Conservation (phyloP, 495 filamentous ascomycete genomes). For the Podospora anserina region DNA sequence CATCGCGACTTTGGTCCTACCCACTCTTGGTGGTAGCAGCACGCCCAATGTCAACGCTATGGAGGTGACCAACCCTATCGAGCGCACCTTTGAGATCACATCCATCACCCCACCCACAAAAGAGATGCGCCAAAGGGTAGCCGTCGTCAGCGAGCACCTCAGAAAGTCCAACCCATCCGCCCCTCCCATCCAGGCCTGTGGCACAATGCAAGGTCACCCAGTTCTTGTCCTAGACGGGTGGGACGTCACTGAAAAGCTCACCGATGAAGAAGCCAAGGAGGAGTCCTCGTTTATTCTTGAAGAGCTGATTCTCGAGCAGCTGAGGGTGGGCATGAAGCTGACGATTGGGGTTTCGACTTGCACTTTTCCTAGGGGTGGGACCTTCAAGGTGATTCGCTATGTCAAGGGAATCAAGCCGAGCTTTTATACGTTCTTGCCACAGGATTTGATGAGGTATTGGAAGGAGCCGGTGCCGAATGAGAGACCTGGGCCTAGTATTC, state of each 20-base stretch:
- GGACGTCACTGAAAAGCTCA: constrained; percentile 27
- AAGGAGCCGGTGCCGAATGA: constrained; percentile 50
- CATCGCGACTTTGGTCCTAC: background rate
- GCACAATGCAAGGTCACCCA: constrained; percentile 36
- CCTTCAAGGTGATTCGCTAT: constrained; percentile 55
- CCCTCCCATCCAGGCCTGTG: constrained; percentile 34
- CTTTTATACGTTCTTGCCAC: constrained; percentile 63
- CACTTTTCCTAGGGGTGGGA: constrained; percentile 51
- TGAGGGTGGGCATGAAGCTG: constrained; percentile 76
- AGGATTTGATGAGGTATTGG: constrained; percentile 68
- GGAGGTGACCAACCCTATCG: background rate
- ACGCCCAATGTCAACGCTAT: background rate
- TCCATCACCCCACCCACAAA: constrained; percentile 29
- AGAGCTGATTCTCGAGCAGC: constrained; percentile 54
- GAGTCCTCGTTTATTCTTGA: constrained; percentile 27
- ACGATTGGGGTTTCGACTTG: constrained; percentile 51
- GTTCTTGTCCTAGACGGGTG: constrained; percentile 39
- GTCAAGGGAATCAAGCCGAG: constrained; percentile 55
- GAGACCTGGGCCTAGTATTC: constrained; percentile 36
- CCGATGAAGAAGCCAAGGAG: constrained; percentile 13
- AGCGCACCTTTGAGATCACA: constrained; percentile 38
- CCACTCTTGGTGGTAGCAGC: background rate
- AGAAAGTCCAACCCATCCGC: constrained; percentile 1
- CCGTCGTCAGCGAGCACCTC: constrained; percentile 28
- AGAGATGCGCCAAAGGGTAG: constrained; percentile 17